phyloP scores from a whole-genome alignment of 441 rosid genomes.

The Bruguiera hainesii region DNA sequence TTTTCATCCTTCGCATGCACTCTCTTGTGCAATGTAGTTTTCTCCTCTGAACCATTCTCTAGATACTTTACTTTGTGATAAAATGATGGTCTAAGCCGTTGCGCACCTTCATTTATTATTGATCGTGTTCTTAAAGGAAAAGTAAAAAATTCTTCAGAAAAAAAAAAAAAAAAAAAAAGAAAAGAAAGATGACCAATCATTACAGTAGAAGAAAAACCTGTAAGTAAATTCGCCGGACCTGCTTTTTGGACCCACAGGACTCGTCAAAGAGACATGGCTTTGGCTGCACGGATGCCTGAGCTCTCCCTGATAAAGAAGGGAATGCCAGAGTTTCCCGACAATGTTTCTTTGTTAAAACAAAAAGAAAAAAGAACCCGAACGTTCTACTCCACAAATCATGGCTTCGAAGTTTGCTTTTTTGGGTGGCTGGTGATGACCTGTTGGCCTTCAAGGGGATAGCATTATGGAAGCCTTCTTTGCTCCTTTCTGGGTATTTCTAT shows the following conservation, averaged over 20 bases:
- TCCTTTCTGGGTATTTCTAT: conserved; percentile 4
- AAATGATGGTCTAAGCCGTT: no score
- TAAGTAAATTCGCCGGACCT: no score
- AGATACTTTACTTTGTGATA: no score
- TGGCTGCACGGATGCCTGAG: conserved; percentile 21
- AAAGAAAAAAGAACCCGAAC: not conserved
- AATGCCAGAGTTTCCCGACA: conserved; percentile 3
- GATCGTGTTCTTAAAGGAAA: no score
- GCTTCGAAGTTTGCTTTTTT: conserved; percentile 9
- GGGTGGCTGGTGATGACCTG: conserved; percentile 12
- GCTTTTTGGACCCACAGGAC: conserved; percentile 9
- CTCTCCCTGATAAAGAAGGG: not conserved
- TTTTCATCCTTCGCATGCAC: not conserved
- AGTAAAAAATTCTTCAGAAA: no score
- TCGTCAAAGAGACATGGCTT: conserved; percentile 13
- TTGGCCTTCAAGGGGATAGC: conserved; percentile 18
- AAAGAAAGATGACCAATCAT: no score
- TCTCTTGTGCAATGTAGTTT: not conserved
- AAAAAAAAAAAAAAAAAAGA: no score
- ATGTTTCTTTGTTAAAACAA: not conserved
- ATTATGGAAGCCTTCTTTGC: conserved; percentile 11
- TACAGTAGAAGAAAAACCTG: no score
- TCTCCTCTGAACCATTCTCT: no score
- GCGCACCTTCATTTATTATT: no score
- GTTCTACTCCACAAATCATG: conserved; percentile 25